phyloP scores from a whole-genome alignment of 345 rosid species.

The Eucalyptus paniculata region DNA sequence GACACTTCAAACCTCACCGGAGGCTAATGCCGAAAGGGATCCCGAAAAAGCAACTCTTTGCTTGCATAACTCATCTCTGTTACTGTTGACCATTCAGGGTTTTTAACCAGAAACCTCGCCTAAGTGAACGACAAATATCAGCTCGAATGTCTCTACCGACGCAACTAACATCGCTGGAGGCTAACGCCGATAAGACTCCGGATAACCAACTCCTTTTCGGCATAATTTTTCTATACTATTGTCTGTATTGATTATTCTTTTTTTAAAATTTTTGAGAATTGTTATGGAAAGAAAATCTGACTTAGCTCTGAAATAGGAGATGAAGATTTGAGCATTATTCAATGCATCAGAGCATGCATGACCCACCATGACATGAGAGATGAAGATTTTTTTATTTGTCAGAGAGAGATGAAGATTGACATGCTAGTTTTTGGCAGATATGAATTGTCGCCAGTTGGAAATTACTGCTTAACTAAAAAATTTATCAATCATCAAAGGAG shows the following conservation, averaged over 20 bases:
- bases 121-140: background rate
- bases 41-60: background rate
- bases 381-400: background rate
- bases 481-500: background rate
- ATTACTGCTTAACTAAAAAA: background rate
- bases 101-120: background rate
- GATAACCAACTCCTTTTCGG: background rate
- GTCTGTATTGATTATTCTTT: background rate
- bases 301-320: background rate
- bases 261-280: background rate
- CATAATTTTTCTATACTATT: background rate
- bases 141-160: background rate
- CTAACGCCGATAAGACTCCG: background rate
- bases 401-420: background rate
- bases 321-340: background rate
- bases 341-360: background rate
- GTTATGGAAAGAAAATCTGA: background rate
- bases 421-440: background rate
- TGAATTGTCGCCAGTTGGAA: background rate
- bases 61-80: background rate
- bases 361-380: background rate
- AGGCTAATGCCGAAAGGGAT: background rate
- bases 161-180: background rate
- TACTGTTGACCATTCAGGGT: background rate
- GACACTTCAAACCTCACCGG: fast-evolving